A percentile compares a stretch with the other conserved stretches of the same genome.
Conservation (phyloP, 2,329 filamentous ascomycete species). For the Claviceps pusilla region DNA sequence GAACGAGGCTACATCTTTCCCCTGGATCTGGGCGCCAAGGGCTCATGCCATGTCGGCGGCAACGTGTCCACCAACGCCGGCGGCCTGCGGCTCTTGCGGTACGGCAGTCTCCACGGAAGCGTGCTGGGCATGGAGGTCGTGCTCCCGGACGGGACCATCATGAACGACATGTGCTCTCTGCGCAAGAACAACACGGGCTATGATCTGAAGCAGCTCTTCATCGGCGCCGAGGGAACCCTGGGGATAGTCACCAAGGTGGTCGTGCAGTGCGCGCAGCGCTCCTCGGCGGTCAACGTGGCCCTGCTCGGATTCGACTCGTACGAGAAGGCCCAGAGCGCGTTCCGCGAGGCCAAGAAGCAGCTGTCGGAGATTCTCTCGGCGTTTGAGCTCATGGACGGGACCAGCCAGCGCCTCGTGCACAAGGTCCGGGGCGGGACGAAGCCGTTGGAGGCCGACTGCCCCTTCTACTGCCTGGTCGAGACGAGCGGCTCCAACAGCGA, state of each 20-base stretch:
- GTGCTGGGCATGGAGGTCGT: slow-evolving; percentile 90
- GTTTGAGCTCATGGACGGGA: slow-evolving; percentile 90
- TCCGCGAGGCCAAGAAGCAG: slow-evolving; percentile 75
- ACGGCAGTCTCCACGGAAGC: slow-evolving; percentile 86
- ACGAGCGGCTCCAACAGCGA: slow-evolving; percentile 90
- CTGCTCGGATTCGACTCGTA: slow-evolving; percentile 86
- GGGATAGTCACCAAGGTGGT: slow-evolving; percentile 86
- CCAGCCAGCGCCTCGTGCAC: slow-evolving; percentile 64
- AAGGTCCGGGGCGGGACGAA: slow-evolving; percentile 63
- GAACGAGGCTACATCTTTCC: slow-evolving; percentile 82
- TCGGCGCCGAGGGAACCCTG: slow-evolving; percentile 87
- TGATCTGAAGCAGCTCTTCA: slow-evolving; percentile 92
- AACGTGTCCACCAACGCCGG: slow-evolving; percentile 95
- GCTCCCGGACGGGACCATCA: slow-evolving; percentile 77
- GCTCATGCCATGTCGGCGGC: slow-evolving; percentile 88
- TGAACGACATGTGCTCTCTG: slow-evolving; percentile 75
- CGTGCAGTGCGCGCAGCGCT: slow-evolving; percentile 75
- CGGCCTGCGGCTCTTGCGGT: slow-evolving; percentile 74
- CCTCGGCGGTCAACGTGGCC: slow-evolving; percentile 82
- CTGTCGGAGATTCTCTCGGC: slow-evolving; percentile 91
- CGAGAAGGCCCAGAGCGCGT: slow-evolving; percentile 75
- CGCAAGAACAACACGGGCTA: slow-evolving; percentile 99
- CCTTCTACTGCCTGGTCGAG: slow-evolving; percentile 94
- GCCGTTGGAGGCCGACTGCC: slow-evolving; percentile 69
- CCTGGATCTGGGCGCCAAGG: slow-evolving; percentile 92